Conservation (phyloP, 2,329 filamentous ascomycete genomes). For the Fusarium anthophilum region DNA sequence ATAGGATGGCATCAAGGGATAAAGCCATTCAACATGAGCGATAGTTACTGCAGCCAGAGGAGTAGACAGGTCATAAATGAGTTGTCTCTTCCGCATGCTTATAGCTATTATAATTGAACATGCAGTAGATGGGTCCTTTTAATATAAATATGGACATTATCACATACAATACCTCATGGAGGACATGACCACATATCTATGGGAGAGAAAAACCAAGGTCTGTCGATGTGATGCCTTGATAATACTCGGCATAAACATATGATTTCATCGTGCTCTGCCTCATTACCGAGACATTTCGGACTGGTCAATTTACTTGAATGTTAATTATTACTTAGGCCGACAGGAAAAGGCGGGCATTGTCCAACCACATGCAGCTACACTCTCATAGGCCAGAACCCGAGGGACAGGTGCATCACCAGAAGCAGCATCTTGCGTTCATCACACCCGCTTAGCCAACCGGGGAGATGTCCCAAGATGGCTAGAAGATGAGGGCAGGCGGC, state of each 20-base stretch:
- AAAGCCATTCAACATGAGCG: slow-evolving; percentile 51
- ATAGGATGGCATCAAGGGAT: slow-evolving; percentile 35
- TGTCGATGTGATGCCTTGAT: not conserved
- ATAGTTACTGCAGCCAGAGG: slow-evolving; percentile 30
- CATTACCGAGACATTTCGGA: slow-evolving; percentile 22
- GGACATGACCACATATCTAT: not conserved
- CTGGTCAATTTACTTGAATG: not conserved
- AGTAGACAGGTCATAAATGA: slow-evolving; percentile 11
- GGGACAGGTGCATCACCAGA: slow-evolving; percentile 27
- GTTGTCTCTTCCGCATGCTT: slow-evolving; percentile 11
- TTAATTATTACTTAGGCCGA: not conserved
- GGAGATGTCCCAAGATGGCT: slow-evolving; percentile 30
- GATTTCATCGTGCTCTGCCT: not conserved
- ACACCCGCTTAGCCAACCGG: slow-evolving; percentile 34
- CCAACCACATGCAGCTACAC: slow-evolving; percentile 14
- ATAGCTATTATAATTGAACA: slow-evolving; percentile 16
- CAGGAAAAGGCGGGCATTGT: slow-evolving; percentile 6
- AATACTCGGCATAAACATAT: not conserved
- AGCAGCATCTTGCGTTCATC: slow-evolving; percentile 35
- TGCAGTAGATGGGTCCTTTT: slow-evolving; percentile 9
- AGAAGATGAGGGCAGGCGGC: slow-evolving; percentile 16
- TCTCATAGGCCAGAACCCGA: slow-evolving; percentile 19
- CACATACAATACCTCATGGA: not conserved
- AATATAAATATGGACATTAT: slow-evolving; percentile 8
- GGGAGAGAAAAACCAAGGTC: not conserved